Evolutionary conservation across 352 stramenopile genomes (phyloP), one percentile per base, ranked within the genome.

Genomic region (Globisporangium parvum): DNA sequence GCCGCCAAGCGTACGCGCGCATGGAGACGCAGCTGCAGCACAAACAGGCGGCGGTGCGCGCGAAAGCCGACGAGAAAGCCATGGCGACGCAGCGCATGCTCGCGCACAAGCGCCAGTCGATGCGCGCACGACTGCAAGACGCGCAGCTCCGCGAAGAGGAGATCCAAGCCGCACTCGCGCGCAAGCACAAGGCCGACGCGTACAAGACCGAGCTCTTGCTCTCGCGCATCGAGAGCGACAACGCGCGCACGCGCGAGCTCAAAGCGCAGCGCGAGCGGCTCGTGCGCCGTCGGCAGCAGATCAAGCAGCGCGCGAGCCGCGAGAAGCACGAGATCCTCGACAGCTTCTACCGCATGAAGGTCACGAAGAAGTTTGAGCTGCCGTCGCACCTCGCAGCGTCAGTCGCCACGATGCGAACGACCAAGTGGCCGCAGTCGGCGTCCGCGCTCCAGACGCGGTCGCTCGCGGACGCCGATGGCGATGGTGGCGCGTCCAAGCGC

Each of bases 261-360:
- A 87, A 88, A 44, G 47, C 71, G 28, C 75, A 93, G 44, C 77
- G 82, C 15, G 60, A 75, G 5, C 59, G 65, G 15, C 63, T 91
- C 2, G 56, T 93, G 44, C 68, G 73, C 14, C 70, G 80, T 18
- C 75, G 80, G 0, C 71, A 90, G 59, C 69, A 87, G 45, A 83
- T 90, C 47, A 85, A 91, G 50, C 72, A 85, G 48, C 63, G 65
- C 35, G 77, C 77, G 5, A 68, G 51, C 20, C 62, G 75, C 0
- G 75, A 92, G 37, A 90, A 90, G 51, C 68, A 83, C 23, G 72
- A 91, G 26, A 75, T 92, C n/a, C 52, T 92, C 4, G 75, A 90
- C 14, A 87, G 67, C 47, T 91, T 93, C 49, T 74, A 91, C 62
- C 83, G 85, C 51, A 90, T 93, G 81, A 85, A 88, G 55, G 69